phyloP scores from a whole-genome alignment of 1,284 basidiomycete species.

The Entoloma clypeatum region DNA sequence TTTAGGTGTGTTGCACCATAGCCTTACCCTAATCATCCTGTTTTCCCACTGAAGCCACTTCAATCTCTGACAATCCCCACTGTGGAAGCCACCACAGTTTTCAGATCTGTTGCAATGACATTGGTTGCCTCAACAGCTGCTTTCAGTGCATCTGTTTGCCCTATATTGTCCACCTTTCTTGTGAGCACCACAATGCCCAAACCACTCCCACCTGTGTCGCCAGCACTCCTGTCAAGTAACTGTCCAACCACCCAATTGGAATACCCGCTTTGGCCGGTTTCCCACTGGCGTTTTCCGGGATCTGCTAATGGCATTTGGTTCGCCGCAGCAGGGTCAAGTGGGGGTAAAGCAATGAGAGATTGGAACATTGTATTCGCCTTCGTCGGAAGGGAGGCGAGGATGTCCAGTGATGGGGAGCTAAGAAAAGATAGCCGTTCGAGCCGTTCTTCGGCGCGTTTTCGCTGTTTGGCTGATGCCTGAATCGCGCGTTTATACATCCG shows the following conservation, averaged over 20 bases:
- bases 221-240: conserved; percentile 45
- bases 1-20: conserved; percentile 9
- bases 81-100: conserved; percentile 5
- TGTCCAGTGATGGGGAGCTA: conserved; percentile 29
- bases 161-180: conserved; percentile 29
- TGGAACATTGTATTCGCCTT: conserved; percentile 42
- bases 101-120: conserved; percentile 13
- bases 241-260: conserved; percentile 62
- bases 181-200: conserved; percentile 25
- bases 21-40: too few relatives aligned
- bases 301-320: conserved; percentile 41
- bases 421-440: conserved; percentile 46
- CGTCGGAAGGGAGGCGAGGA: conserved; percentile 35
- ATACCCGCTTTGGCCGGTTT: conserved; percentile 62
- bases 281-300: conserved; percentile 69
- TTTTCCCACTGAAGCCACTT: too few relatives aligned
- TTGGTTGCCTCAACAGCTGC: conserved; percentile 23
- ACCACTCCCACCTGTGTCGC: conserved; percentile 34
- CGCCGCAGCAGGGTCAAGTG: conserved; percentile 42
- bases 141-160: conserved; percentile 31
- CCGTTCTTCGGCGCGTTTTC: conserved; percentile 39
- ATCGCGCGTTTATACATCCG: conserved; percentile 47
- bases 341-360: conserved; percentile 46
- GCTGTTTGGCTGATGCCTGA: conserved; percentile 42
- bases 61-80: too few relatives aligned